Evolutionary conservation across 176 grass and related monocot genomes (phyloP).

Genomic region (Chloris gayana): DNA sequence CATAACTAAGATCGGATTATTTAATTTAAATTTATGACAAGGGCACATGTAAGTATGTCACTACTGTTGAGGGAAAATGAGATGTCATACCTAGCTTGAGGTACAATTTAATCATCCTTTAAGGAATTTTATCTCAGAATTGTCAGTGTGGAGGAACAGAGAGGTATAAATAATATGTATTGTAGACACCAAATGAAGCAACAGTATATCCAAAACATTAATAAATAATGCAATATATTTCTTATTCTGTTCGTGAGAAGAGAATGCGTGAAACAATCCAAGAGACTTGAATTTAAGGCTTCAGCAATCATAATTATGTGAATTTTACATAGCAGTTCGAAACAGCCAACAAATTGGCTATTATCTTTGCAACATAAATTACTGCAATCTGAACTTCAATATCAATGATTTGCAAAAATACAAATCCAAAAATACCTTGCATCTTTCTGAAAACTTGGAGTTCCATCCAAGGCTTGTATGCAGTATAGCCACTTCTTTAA

Average conservation of each 20-base stretch:
- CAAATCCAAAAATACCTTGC: constrained; percentile 21
- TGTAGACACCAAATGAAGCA: too few relatives aligned
- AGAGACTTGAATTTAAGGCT: too few relatives aligned
- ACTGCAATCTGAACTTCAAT: not conserved
- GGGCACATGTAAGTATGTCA: not conserved
- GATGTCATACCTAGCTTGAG: not conserved
- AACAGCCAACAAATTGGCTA: not conserved
- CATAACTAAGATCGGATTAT: too few relatives aligned
- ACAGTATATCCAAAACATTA: not conserved
- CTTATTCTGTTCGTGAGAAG: not conserved
- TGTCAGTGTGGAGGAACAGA: not conserved
- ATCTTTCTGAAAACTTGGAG: constrained; percentile 7
- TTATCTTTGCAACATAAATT: not conserved
- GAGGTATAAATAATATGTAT: not conserved
- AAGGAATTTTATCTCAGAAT: not conserved
- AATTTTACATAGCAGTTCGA: not conserved
- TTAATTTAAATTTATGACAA: constrained; percentile 19
- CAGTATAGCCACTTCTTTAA: constrained; percentile 16
- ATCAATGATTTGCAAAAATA: too few relatives aligned
- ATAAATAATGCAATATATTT: not conserved
- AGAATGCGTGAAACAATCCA: not conserved
- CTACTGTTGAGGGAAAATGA: constrained; percentile 22
- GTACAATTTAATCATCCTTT: too few relatives aligned
- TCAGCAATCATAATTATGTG: too few relatives aligned
- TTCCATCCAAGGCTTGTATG: constrained; percentile 18